These are phyloP conservation scores for Leccinellum rugosiceps DNA, from an alignment of 768 basidiomycete genomes.

Conservation along the genomic window DNA sequence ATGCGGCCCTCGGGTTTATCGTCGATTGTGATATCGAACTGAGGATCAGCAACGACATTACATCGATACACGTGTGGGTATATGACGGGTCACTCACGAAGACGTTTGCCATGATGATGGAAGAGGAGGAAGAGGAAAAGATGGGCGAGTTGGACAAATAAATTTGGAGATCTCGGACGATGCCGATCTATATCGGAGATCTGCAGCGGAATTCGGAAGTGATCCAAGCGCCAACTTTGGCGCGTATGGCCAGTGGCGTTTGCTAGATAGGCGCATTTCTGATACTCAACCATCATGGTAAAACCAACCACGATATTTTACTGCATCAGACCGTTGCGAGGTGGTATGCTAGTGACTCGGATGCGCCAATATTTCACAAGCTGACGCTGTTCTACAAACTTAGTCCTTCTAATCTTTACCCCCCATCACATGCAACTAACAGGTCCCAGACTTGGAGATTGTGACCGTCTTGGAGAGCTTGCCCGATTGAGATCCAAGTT, in stretches of 20 bases:
- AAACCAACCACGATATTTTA: background rate
- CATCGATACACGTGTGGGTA: background rate
- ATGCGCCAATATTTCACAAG: background rate
- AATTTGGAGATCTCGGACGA: constrained; percentile 3
- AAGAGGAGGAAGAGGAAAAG: background rate
- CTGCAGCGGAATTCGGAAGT: background rate
- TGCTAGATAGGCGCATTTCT: too few relatives aligned
- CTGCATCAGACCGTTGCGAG: background rate
- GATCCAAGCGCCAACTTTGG: too few relatives aligned
- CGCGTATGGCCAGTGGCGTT: too few relatives aligned
- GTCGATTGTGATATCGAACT: constrained; percentile 71
- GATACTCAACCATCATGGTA: background rate
- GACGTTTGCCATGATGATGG: constrained; percentile 12
- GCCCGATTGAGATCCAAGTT: background rate
- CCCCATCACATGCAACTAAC: background rate
- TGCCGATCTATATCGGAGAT: constrained; percentile 8
- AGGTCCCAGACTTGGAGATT: background rate
- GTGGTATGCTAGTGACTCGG: background rate
- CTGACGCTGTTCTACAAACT: background rate
- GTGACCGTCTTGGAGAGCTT: background rate
- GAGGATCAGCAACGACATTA: background rate
- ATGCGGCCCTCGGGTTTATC: constrained; percentile 48
- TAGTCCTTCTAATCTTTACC: background rate
- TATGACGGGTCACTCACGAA: background rate
- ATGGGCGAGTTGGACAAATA: background rate